These are phyloP conservation scores for Aspergillus felis DNA, from an alignment of 2,329 filamentous ascomycete species.

Conservation along the genomic window DNA sequence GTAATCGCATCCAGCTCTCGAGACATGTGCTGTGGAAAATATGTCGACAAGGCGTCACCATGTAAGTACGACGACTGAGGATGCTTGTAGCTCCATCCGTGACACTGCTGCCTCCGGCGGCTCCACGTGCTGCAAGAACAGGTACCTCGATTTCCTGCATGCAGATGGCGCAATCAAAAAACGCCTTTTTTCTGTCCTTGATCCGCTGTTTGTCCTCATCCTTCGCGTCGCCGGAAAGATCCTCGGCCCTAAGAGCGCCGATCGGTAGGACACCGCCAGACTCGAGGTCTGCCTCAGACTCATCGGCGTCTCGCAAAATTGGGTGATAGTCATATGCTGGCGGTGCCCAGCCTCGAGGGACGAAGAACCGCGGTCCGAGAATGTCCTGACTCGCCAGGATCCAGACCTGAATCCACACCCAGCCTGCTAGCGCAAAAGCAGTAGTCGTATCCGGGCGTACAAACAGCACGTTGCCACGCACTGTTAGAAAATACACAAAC, in stretches of 20 bases:
- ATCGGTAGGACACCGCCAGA: slow-evolving; percentile 73
- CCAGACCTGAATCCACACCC: slow-evolving; percentile 85
- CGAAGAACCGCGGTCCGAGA: slow-evolving; percentile 80
- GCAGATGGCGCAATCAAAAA: slow-evolving; percentile 93
- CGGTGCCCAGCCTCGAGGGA: slow-evolving; percentile 65
- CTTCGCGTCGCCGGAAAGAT: slow-evolving; percentile 33
- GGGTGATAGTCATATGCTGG: slow-evolving; percentile 89
- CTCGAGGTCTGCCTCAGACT: slow-evolving; percentile 69
- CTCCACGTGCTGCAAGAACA: slow-evolving; percentile 55
- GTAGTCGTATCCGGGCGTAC: slow-evolving; percentile 63
- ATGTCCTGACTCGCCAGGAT: slow-evolving; percentile 77
- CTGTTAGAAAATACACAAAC: slow-evolving; percentile 79
- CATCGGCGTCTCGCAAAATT: slow-evolving; percentile 57
- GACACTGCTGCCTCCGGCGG: slow-evolving; percentile 46
- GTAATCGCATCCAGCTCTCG: slow-evolving; percentile 93
- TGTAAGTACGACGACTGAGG: slow-evolving; percentile 77
- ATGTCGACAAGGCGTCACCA: slow-evolving; percentile 96
- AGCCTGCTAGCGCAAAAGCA: slow-evolving; percentile 63
- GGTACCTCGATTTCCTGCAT: slow-evolving; percentile 88
- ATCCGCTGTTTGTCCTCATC: slow-evolving; percentile 40
- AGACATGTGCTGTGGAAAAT: slow-evolving; percentile 91
- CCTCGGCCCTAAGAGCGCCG: slow-evolving; percentile 57
- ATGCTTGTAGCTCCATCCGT: slow-evolving; percentile 55
- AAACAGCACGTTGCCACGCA: slow-evolving; percentile 75
- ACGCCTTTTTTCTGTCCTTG: slow-evolving; percentile 51